Conservation (phyloP, 306 rosid genomes). For the Mucuna pruriens region DNA sequence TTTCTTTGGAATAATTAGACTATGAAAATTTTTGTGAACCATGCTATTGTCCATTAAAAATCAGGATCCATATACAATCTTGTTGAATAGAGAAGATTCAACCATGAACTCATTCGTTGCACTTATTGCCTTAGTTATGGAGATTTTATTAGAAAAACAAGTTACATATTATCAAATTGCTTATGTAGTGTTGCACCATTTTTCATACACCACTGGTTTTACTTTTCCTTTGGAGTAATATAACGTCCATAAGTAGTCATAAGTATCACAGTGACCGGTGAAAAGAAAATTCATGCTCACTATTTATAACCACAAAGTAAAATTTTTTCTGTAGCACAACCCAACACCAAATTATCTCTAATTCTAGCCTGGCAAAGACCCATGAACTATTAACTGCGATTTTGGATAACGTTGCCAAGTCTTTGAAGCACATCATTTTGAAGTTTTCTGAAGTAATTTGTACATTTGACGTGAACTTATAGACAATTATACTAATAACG, state of each 20-base stretch:
- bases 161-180: neutral
- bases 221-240: neutral
- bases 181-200: neutral
- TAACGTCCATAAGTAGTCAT: neutral
- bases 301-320: neutral
- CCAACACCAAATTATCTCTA: neutral
- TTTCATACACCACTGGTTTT: neutral
- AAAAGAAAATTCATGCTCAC: neutral
- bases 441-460: no score
- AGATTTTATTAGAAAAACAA: neutral
- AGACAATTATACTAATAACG: no score
- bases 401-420: no score
- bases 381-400: neutral
- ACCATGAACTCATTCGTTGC: no score
- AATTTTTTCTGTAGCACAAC: neutral
- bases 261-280: no score
- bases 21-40: neutral
- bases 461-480: no score
- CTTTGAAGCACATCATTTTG: no score
- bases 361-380: neutral
- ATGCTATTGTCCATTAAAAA: neutral
- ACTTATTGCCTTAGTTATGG: neutral
- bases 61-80: neutral
- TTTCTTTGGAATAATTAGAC: neutral
- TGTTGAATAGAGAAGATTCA: neutral